A percentile compares a stretch with the other conserved stretches of the same genome.
These are phyloP conservation scores for Fraxinus nigra DNA, from an alignment of 305 asterid species.

Conservation along the genomic window DNA sequence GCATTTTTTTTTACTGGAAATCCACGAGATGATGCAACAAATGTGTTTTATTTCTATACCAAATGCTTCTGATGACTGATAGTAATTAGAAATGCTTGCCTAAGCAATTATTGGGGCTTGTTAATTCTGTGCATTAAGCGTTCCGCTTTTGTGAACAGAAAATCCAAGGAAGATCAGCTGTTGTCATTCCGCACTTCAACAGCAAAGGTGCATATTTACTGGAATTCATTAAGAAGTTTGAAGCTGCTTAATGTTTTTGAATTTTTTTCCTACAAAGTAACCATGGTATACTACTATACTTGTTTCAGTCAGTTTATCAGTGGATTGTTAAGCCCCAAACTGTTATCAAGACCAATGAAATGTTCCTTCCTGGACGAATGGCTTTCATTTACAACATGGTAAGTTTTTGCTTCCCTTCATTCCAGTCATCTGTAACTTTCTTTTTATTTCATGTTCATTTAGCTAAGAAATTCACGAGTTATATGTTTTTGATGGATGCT, in stretches of 20 bases:
- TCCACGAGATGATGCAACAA: neutral
- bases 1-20: neutral
- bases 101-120: slow-evolving; percentile 10
- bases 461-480: neutral
- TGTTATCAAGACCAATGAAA: slow-evolving; percentile 77
- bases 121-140: slow-evolving; percentile 20
- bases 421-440: slow-evolving; percentile 1
- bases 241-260: slow-evolving; percentile 12
- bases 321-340: slow-evolving; percentile 97
- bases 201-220: slow-evolving; percentile 60
- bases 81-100: neutral
- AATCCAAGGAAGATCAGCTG: slow-evolving; percentile 69
- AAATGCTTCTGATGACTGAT: neutral
- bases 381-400: slow-evolving; percentile 88
- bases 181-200: slow-evolving; percentile 79
- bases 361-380: slow-evolving; percentile 99
- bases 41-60: neutral
- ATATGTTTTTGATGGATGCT: neutral
- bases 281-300: slow-evolving; percentile 7
- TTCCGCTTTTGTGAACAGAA: slow-evolving; percentile 46
- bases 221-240: neutral
- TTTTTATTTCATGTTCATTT: neutral
- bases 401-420: slow-evolving; percentile 14
- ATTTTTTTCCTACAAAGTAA: slow-evolving; percentile 24
- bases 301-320: slow-evolving; percentile 76